These are phyloP conservation scores for Xylariales sp. DNA, from an alignment of 2,329 filamentous ascomycete species.

Conservation along the genomic window DNA sequence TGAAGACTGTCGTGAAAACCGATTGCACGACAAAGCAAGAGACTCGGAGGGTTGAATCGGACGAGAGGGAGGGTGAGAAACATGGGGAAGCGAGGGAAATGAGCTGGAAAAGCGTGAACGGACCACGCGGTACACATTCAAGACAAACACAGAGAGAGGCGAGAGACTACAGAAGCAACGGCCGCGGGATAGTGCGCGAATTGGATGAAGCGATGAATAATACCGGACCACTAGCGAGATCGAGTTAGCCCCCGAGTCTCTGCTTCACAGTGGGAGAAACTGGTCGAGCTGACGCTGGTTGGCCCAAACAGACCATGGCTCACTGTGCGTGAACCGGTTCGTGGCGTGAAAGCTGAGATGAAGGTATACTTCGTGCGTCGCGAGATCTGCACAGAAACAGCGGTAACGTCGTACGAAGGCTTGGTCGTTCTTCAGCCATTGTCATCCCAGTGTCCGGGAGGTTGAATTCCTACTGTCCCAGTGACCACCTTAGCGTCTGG, in stretches of 20 bases:
- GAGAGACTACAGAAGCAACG: neutral
- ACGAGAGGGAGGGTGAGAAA: conserved; percentile 1
- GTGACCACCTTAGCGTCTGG: neutral
- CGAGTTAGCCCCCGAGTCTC: conserved; percentile 3
- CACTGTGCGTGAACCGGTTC: neutral
- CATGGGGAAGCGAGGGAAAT: conserved; percentile 1
- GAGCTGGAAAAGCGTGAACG: conserved; percentile 5
- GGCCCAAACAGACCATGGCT: conserved; percentile 2
- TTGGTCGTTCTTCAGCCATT: too few relatives aligned
- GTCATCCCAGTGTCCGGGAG: conserved; percentile 1
- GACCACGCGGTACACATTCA: conserved; percentile 6
- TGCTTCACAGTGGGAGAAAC: conserved; percentile 8
- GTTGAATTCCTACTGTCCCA: conserved; percentile 1
- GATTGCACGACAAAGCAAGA: neutral
- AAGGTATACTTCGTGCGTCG: conserved; percentile 5
- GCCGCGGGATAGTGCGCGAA: conserved; percentile 6
- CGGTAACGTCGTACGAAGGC: too few relatives aligned
- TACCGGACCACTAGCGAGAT: conserved; percentile 1
- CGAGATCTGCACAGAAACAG: too few relatives aligned
- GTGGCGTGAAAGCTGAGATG: neutral
- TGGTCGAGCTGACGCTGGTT: neutral
- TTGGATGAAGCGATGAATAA: conserved; percentile 9
- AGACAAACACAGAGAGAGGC: neutral
- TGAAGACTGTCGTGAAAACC: conserved; percentile 4
- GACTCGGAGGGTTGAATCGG: neutral